Evolutionary conservation across 495 filamentous ascomycete genomes (phyloP).

Genomic region (Thozetella sp.): DNA sequence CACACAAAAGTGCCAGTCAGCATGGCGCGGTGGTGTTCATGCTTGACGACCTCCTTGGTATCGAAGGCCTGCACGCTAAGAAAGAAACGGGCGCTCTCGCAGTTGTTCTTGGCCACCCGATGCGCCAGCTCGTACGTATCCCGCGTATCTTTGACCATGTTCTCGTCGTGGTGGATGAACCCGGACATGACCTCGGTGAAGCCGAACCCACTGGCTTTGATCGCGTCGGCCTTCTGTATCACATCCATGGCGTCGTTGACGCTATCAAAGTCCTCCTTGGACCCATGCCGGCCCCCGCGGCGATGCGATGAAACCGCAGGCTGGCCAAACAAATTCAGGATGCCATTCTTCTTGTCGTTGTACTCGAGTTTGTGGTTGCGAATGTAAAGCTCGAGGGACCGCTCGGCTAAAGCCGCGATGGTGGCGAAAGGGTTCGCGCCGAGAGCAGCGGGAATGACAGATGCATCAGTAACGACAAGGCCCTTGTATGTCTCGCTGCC

Average conservation of each 20-base stretch:
- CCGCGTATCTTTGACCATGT: conserved; percentile 41
- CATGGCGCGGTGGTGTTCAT: conserved; percentile 53
- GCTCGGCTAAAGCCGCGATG: conserved; percentile 67
- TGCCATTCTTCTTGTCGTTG: conserved; percentile 51
- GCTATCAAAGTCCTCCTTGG: conserved; percentile 27
- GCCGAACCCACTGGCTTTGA: conserved; percentile 49
- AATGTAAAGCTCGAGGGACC: conserved; percentile 54
- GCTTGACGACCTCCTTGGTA: conserved; percentile 36
- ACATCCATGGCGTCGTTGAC: conserved; percentile 35
- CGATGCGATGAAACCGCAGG: conserved; percentile 27
- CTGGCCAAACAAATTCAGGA: conserved; percentile 46
- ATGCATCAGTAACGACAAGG: conserved; percentile 63
- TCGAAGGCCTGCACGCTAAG: conserved; percentile 60
- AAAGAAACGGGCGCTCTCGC: conserved; percentile 61
- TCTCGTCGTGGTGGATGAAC: conserved; percentile 53
- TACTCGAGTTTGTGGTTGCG: conserved; percentile 41
- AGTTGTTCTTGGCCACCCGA: conserved; percentile 49
- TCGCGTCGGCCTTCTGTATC: conserved; percentile 39
- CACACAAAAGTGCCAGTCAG: conserved; percentile 67
- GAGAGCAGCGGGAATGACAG: conserved; percentile 65
- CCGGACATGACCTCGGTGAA: conserved; percentile 70
- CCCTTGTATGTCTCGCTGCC: conserved; percentile 53
- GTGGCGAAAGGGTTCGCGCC: conserved; percentile 73
- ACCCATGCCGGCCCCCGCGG: conserved; percentile 8
- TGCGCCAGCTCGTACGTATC: conserved; percentile 58